Conservation (phyloP, 768 basidiomycete species). For the Lactarius deliciosus region DNA sequence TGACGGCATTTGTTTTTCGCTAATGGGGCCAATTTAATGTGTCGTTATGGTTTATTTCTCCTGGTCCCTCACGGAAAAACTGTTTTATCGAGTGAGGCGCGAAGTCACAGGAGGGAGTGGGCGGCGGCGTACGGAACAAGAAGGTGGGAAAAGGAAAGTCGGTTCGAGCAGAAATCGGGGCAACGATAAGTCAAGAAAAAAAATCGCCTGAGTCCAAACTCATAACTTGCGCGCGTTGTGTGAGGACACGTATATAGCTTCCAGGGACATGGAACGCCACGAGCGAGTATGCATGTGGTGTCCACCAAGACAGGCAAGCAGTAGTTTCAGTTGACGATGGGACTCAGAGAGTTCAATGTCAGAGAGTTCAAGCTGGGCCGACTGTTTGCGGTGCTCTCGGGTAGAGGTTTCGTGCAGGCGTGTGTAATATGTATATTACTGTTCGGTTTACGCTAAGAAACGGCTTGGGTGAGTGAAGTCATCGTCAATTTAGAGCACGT, state of each 20-base stretch:
- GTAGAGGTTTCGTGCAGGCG: no score
- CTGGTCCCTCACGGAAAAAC: slow-evolving; percentile 16
- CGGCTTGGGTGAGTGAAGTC: not conserved
- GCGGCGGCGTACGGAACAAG: not conserved
- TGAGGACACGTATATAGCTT: not conserved
- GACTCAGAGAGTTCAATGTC: not conserved
- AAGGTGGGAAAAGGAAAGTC: slow-evolving; percentile 7
- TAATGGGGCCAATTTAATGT: slow-evolving; percentile 3
- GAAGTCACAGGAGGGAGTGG: not conserved
- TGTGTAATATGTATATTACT: not conserved
- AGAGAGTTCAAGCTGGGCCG: slow-evolving; percentile 27
- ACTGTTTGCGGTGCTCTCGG: not conserved
- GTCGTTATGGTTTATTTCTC: slow-evolving; percentile 5
- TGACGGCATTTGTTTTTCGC: slow-evolving; percentile 11
- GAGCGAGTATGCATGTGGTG: not conserved
- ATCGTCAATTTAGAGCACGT: no score
- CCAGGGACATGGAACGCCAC: not conserved
- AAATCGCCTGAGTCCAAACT: not conserved
- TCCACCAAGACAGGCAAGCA: not conserved
- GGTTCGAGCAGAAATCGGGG: not conserved
- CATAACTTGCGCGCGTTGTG: not conserved
- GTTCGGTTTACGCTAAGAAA: not conserved
- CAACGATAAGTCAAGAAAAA: not conserved
- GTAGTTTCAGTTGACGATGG: not conserved
- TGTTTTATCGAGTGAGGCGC: not conserved